Evolutionary conservation across 1,284 basidiomycete genomes (phyloP), one percentile per base, ranked within the genome.

Genomic region (Trametes hirsuta): DNA sequence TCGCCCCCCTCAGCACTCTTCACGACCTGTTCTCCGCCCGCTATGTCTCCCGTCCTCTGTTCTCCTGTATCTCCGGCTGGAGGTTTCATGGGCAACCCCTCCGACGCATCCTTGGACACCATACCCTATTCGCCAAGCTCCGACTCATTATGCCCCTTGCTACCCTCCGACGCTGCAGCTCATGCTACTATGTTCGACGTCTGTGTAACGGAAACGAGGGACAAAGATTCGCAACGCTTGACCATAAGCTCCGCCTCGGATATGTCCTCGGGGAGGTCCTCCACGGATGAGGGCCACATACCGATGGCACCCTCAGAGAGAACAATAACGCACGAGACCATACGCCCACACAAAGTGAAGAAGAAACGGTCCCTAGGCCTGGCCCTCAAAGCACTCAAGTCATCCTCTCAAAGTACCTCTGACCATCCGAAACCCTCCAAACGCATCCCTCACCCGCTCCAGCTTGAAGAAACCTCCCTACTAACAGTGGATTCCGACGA

Each of bases 331-430:
- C 55, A 57, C 22, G 47, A 59, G 49, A 37, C 53, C 5, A 14
- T 62, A 2, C 58, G 55, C 18, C 47, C 53, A 15, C 55, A 50
- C 21, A 35, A 56, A 36, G 35, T 48, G 25, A 63, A 61, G 61
- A 66, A 61, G 57, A 66, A 66, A 55, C 58, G 61, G 6, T 66
- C 64, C 14, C 48, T 66, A 11, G 61, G 64, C 3, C 52, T 51
- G n/a, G 64, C 64, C 24, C 64, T 66, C 30, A 66, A 63, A 53
- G 54, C 61, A 4, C 41, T 66, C 37, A 58, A 56, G 35, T 45
- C 58, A 4, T 49, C 56, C 18, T 63, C 64, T 3, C 57, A 53
- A 24, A 54, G 58, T 37, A 45, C 55, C 44, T 48, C 40, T 14
- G 64, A 49, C 30, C 45, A n/a, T 46, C 40, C 58, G 8, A 59